Evolutionary conservation across 345 rosid species (phyloP), one percentile per base, ranked within the genome.

Genomic region (Alliaria petiolata): DNA sequence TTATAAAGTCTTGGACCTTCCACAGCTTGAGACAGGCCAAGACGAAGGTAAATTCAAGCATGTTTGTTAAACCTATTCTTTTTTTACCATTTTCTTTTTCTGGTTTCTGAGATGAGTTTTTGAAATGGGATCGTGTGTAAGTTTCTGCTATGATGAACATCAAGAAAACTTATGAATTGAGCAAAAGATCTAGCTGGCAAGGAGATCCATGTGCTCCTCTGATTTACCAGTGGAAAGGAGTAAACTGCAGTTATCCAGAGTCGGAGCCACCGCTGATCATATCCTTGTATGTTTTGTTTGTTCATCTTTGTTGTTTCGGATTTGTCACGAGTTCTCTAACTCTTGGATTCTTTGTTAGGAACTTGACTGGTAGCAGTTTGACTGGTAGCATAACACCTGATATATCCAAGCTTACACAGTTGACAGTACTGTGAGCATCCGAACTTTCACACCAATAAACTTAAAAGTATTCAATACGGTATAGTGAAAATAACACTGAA

Each of bases 201-300:
- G 89, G 89, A 65, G 89, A 85, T 82, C 85, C 87, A 45, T 80
- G 84, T 25, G 30, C 28, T 40, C 84, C 82, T 26, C 2, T 3
- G 39, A 45, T 2, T 8, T 72, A 65, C 61, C 4, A 8, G 12
- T 83, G 87, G 87, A 63, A 80, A 15, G 85, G 89, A 39, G 43
- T 85, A 28, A 67, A 76, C 22, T 85, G 87, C 60, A 72, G 67
- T 68, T 62, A 70, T 42, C 25, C 9, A 13, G 30, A 28, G 30
- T 35, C 42, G 0, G 62, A 67, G 34, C 50, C 76, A 39, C 81
- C 78, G 0, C 78, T 75, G 8, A 77, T 86, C 34, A 75, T 67
- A 71, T 78, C 83, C 40, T 58, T 87, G 90, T 87, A 75, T 78
- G 88, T 74, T 67, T 17, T 13, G 4, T 14, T 60, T 8, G 13